phyloP scores from a whole-genome alignment of 208 protist genomes.

The Trypanosomatidae sp. region DNA sequence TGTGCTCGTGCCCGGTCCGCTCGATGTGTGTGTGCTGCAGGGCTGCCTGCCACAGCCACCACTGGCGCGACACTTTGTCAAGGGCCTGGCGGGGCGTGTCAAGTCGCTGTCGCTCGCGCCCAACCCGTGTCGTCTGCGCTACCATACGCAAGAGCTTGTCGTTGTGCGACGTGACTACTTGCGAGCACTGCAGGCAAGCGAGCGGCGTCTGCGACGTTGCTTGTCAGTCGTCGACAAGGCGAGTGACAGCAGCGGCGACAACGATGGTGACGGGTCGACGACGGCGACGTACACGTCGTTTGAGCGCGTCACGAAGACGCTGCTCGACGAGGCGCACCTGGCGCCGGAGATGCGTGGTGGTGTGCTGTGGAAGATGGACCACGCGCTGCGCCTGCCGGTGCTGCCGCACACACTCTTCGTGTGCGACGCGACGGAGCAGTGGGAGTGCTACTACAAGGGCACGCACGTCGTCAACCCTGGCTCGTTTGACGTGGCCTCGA shows the following conservation, averaged over 20 bases:
- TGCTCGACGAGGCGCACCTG: conserved; percentile 73
- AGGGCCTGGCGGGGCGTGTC: conserved; percentile 28
- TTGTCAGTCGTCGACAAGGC: not conserved
- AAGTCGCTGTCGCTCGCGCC: conserved; percentile 57
- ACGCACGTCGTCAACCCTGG: conserved; percentile 76
- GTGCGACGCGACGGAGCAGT: conserved; percentile 81
- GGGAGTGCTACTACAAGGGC: conserved; percentile 81
- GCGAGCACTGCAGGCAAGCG: conserved; percentile 40
- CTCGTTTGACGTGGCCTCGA: conserved; percentile 53
- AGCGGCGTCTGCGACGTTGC: conserved; percentile 12
- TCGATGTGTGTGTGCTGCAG: conserved; percentile 47
- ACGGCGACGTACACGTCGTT: conserved; percentile 21
- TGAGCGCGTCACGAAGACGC: conserved; percentile 67
- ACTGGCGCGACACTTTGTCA: conserved; percentile 31
- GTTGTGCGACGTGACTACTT: conserved; percentile 65
- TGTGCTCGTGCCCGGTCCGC: conserved; percentile 64
- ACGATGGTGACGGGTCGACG: not conserved
- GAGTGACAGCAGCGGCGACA: not conserved
- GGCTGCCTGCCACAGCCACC: conserved; percentile 67
- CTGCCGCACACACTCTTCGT: conserved; percentile 78
- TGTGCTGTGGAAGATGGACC: conserved; percentile 66
- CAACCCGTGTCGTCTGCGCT: conserved; percentile 77
- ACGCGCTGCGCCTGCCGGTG: conserved; percentile 48
- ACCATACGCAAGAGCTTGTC: conserved; percentile 78
- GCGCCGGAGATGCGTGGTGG: conserved; percentile 32